Percentiles rank a stretch among this genome's conserved stretches.
phyloP scores from a whole-genome alignment of 371 early-diverging fungal species.

The Lichtheimia hyalospora region DNA sequence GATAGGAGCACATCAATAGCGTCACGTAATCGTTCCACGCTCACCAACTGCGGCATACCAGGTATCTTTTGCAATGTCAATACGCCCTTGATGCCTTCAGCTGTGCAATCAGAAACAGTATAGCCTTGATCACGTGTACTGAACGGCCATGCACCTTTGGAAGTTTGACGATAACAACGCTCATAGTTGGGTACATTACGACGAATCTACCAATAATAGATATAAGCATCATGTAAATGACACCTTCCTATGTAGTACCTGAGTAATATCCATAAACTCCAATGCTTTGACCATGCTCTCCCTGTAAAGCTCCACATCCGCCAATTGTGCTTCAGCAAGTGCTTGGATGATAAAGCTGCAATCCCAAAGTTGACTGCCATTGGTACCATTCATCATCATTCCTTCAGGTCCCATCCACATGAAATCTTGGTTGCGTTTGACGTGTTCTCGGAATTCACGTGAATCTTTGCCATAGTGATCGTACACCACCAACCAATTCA shows the following conservation, averaged over 20 bases:
- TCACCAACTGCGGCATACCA: slow-evolving; percentile 39
- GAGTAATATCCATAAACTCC: slow-evolving; percentile 84
- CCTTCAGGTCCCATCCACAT: slow-evolving; percentile 91
- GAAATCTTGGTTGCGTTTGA: slow-evolving; percentile 75
- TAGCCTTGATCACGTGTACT: slow-evolving; percentile 93
- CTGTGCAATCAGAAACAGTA: slow-evolving; percentile 95
- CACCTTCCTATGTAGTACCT: slow-evolving; percentile 39
- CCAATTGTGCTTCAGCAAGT: slow-evolving; percentile 58
- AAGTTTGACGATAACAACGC: slow-evolving; percentile 77
- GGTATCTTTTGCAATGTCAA: slow-evolving; percentile 70
- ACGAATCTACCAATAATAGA: slow-evolving; percentile 58
- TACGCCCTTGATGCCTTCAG: slow-evolving; percentile 91
- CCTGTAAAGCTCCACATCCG: slow-evolving; percentile 67
- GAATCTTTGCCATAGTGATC: slow-evolving; percentile 90
- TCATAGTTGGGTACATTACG: slow-evolving; percentile 65
- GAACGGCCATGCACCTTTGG: slow-evolving; percentile 97
- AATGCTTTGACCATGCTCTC: slow-evolving; percentile 68
- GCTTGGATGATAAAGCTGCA: slow-evolving; percentile 89
- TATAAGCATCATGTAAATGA: not conserved
- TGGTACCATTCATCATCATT: slow-evolving; percentile 97
- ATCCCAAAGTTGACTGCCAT: slow-evolving; percentile 98
- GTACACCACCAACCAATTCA: slow-evolving; percentile 85
- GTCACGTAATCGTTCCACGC: slow-evolving; percentile 71
- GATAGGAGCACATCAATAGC: slow-evolving; percentile 88
- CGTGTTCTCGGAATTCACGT: slow-evolving; percentile 74